Evolutionary conservation across 2,329 filamentous ascomycete genomes (phyloP), one percentile per base, ranked within the genome.

Genomic region (Ophiostoma fasciatum): DNA sequence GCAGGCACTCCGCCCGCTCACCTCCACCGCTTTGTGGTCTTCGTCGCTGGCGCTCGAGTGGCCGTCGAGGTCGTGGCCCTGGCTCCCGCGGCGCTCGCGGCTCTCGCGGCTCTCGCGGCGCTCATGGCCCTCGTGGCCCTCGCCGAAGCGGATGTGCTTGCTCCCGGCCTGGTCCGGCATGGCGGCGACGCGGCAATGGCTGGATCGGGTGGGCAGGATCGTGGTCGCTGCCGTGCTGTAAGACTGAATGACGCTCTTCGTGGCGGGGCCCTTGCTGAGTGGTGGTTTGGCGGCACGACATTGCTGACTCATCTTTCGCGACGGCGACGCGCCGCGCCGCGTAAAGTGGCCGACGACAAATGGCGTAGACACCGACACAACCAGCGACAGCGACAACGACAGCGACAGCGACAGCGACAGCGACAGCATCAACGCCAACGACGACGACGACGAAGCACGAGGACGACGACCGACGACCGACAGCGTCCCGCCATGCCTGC

Each of bases 21-120:
- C 68, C 59, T 73, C 68, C 33, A 73, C 60, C 10, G 65, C 55
- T 33, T 53, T 56, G 31, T 53, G 57, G 30, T 71, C 68, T 38
- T 71, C 68, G 32, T 68, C 66, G 44, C 64, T 68, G 25, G 55
- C 59, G 36, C 61, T 63, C 4, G 60, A 63, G 28, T 52, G 52
- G 19, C 51, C 54, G 28, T 63, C 59, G 26, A 60, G 57, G 28
- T 14, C 26, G 25, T 37, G 22, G 22, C 22, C 22, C n/a, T n/a
- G n/a, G n/a, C n/a, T n/a, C n/a, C n/a, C 40, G 4, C 32, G 10
- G 22, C 22, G 15, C 4, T 38, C 27, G 28, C 51, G 51, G 19
- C 51, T 53, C 30, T 62, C 59, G 23, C 61, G 58, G 27, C 7
- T n/a, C n/a, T 38, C 40, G 4, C 32, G 10, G 22, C 22, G 15